Conservation (phyloP, 2,329 filamentous ascomycete genomes). For the Fusarium nurragi region DNA sequence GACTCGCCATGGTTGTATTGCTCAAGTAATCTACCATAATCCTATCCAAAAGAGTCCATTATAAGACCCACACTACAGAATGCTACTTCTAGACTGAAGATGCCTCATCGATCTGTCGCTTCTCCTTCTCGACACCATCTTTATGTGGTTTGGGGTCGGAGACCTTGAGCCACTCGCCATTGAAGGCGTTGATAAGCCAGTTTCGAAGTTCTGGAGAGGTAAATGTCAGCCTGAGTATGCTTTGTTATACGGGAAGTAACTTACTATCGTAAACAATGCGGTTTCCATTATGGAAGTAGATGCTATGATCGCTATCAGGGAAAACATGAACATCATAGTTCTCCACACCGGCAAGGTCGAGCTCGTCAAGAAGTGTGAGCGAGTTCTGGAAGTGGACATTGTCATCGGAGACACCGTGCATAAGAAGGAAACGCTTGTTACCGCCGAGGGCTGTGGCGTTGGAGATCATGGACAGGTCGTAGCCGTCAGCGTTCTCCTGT, state of each 20-base stretch:
- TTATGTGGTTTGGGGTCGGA: slow-evolving; percentile 58
- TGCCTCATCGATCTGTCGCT: slow-evolving; percentile 18
- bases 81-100: slow-evolving; percentile 1
- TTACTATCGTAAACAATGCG: slow-evolving; percentile 91
- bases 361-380: slow-evolving; percentile 82
- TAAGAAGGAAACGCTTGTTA: slow-evolving; percentile 89
- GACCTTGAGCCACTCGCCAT: slow-evolving; percentile 86
- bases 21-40: background rate
- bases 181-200: slow-evolving; percentile 98
- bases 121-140: slow-evolving; percentile 40
- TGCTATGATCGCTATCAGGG: slow-evolving; percentile 94
- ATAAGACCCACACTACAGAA: background rate
- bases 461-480: slow-evolving; percentile 76
- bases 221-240: slow-evolving; percentile 1
- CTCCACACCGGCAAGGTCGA: slow-evolving; percentile 82
- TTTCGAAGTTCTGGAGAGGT: slow-evolving; percentile 72
- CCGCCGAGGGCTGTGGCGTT: slow-evolving; percentile 77
- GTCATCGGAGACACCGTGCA: slow-evolving; percentile 97
- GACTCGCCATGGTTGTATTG: slow-evolving; percentile 12
- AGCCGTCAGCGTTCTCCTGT: slow-evolving; percentile 80
- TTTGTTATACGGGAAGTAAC: slow-evolving; percentile 49
- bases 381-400: slow-evolving; percentile 98
- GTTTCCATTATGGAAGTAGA: slow-evolving; percentile 94
- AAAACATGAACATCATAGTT: slow-evolving; percentile 98
- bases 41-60: background rate